Base-by-base conservation (phyloP, 176 grass and related monocot genomes). In the Bromus sterilis region DNA sequence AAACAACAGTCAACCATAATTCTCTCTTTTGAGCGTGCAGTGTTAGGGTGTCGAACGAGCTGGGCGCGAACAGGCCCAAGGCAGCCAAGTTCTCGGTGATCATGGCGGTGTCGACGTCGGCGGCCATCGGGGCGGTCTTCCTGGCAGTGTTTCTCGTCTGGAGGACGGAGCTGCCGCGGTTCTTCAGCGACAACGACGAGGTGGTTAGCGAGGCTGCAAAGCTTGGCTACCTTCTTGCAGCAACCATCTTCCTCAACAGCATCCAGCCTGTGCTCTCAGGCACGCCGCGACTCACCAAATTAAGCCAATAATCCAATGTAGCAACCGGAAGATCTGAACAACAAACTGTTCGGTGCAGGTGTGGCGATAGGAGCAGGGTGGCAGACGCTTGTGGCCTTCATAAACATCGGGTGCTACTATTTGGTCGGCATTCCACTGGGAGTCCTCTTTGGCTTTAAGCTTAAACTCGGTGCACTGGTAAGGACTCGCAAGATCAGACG, bases 41-140 rank as follows among this genome's bases (percentile, higher is more conserved):
- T 74, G 96, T 99, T 35, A 80, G 93, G 61, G 96, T 99, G 67
- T 94, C 96, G 4, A 99, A 99, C 75, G 96, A 99, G 80, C 91
- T 99, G 0, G 96, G 96, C 14, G 96, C 91, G 6, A 94, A 94
- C 56, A 76, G 36, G 11, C 89, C 96, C 0, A 91, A 86, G 77
- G 87, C 85, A 33, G 96, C 96, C 16, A 95, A 90, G 67, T 95
- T 95, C 78, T 71, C 96, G 4, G 89, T 99, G 75, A 23, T 83
- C 48, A 37, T 95, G n/a, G 84, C 88, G 24, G 91, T 95, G 4
- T 79, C 53, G 36, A 99, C 93, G 23, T 99, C 96, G 9, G 74
- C 84, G 8, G 69, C 85, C 41, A 64, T 95, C 10, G 93, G 96
- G 5, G 16, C 46, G 12, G 40, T 93, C 23, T 91, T 99, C 56